Evolutionary conservation across 1,284 basidiomycete genomes (phyloP).

Genomic region (Tilletia walkeri): DNA sequence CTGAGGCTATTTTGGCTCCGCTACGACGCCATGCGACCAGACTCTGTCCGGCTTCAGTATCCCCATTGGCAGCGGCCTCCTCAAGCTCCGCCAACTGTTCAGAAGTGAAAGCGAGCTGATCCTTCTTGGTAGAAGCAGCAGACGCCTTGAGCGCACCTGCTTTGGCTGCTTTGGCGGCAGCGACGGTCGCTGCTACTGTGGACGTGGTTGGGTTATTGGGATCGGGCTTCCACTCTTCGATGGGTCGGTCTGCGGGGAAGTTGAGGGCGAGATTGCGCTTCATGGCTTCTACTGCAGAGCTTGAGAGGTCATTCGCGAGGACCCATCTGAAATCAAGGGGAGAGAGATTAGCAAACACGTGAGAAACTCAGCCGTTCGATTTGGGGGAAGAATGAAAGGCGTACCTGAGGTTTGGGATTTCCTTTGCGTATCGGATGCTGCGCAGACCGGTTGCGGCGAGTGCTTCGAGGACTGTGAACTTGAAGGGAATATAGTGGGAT

Average conservation of each 20-base stretch:
- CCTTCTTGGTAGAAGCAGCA: too few relatives aligned
- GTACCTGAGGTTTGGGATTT: slow-evolving; percentile 85
- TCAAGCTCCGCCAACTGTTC: slow-evolving; percentile 6
- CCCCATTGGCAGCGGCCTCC: slow-evolving; percentile 16
- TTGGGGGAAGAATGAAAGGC: slow-evolving; percentile 26
- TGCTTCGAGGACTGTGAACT: slow-evolving; percentile 85
- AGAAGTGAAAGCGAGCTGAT: not conserved
- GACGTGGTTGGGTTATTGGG: slow-evolving; percentile 14
- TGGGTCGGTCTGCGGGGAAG: slow-evolving; percentile 63
- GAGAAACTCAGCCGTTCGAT: not conserved
- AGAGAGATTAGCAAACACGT: not conserved
- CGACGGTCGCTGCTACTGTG: slow-evolving; percentile 6
- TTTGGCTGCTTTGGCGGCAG: slow-evolving; percentile 4
- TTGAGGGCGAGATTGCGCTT: slow-evolving; percentile 85
- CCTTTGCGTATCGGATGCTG: slow-evolving; percentile 94
- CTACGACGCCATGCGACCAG: not conserved
- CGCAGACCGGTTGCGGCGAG: slow-evolving; percentile 92
- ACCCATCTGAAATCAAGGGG: slow-evolving; percentile 65
- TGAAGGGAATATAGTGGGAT: slow-evolving; percentile 63
- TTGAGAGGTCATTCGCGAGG: slow-evolving; percentile 88
- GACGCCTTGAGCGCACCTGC: too few relatives aligned
- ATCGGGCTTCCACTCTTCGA: slow-evolving; percentile 18
- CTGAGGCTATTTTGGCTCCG: not conserved
- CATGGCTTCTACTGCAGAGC: slow-evolving; percentile 81
- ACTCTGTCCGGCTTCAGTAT: slow-evolving; percentile 14